Conservation (phyloP, 768 basidiomycete genomes). For the Rhodotorula diobovata region DNA sequence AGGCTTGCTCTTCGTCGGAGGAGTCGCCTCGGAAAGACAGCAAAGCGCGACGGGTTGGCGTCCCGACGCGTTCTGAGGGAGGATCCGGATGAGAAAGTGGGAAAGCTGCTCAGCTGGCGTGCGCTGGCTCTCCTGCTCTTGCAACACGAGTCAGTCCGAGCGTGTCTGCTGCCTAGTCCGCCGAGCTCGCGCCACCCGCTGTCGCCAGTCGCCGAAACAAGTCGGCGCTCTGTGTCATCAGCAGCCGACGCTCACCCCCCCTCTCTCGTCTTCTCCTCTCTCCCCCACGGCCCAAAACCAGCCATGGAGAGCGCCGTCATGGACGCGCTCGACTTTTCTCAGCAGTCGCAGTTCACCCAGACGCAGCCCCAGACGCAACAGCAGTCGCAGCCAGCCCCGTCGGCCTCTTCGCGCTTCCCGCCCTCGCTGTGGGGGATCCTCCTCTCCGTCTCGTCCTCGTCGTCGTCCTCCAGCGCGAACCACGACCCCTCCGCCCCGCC, state of each 20-base stretch:
- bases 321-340: neutral
- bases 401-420: conserved; percentile 18
- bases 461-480: too few species aligned
- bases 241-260: neutral
- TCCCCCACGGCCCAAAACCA: neutral
- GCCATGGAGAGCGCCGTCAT: conserved; percentile 1
- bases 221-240: too few species aligned
- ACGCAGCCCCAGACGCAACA: conserved; percentile 32
- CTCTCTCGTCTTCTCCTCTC: neutral
- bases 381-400: neutral
- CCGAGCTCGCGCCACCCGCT: too few species aligned
- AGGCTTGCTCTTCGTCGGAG: too few species aligned
- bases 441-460: neutral
- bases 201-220: too few species aligned
- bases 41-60: neutral
- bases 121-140: too few species aligned
- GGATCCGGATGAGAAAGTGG: too few species aligned
- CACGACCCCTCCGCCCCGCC: too few species aligned
- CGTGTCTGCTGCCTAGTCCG: too few species aligned
- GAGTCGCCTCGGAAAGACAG: too few species aligned
- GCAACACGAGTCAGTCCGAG: too few species aligned
- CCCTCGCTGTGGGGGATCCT: neutral
- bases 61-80: neutral
- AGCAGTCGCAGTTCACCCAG: conserved; percentile 24
- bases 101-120: too few species aligned